Conservation (phyloP, 805 yeast species). For the Metschnikowia matae region DNA sequence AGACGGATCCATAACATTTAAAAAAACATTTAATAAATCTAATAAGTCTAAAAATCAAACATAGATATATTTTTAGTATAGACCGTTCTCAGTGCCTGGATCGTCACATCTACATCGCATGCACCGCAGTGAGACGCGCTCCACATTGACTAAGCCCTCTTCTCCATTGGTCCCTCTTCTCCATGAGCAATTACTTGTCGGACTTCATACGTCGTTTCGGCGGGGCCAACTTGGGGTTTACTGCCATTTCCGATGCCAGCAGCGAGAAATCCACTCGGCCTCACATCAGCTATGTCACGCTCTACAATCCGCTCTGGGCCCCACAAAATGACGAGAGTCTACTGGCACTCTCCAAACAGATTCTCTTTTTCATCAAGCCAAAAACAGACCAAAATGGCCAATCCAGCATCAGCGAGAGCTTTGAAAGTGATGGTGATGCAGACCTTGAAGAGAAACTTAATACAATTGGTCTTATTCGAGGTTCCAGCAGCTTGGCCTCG, state of each 20-base stretch:
- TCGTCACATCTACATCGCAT: background rate
- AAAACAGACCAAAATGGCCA: constrained; percentile 1
- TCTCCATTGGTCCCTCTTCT: constrained; percentile 13
- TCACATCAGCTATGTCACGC: constrained; percentile 21
- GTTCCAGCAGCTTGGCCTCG: constrained; percentile 28
- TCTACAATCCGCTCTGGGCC: constrained; percentile 31
- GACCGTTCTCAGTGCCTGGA: background rate
- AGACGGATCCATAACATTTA: background rate
- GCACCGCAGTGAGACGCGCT: background rate
- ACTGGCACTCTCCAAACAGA: constrained; percentile 30
- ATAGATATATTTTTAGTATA: background rate
- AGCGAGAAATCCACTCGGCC: constrained; percentile 7
- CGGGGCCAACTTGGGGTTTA: constrained; percentile 10
- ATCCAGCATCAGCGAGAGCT: background rate
- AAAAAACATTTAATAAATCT: background rate
- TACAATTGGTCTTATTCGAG: constrained; percentile 34
- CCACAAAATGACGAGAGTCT: constrained; percentile 24
- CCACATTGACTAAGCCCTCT: background rate
- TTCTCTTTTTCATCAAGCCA: constrained; percentile 27
- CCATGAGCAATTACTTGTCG: constrained; percentile 28
- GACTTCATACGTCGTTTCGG: constrained; percentile 29
- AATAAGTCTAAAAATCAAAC: background rate
- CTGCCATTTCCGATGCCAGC: constrained; percentile 4
- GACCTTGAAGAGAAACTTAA: constrained; percentile 24
- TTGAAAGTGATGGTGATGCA: background rate